A percentile compares a stretch with the other conserved stretches of the same genome.
These are phyloP conservation scores for Sarcodon sp. DNA, from an alignment of 768 basidiomycete species.

Conservation along the genomic window DNA sequence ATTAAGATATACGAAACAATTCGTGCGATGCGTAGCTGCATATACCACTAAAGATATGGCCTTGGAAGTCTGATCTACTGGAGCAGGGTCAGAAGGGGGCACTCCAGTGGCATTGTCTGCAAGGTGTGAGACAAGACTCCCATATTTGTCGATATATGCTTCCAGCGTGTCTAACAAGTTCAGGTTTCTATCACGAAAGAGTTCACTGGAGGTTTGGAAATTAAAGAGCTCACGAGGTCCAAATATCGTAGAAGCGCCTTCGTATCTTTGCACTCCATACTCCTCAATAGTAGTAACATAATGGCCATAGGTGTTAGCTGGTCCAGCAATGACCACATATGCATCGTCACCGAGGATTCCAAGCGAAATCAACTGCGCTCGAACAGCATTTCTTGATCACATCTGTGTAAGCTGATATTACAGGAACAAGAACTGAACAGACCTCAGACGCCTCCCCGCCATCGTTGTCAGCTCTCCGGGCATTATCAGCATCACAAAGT, in stretches of 20 bases:
- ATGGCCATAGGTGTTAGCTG: conserved; percentile 73
- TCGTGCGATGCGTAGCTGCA: neutral
- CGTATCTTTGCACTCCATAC: conserved; percentile 64
- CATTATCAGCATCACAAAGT: conserved; percentile 63
- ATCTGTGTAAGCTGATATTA: neutral
- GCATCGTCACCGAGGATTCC: conserved; percentile 54
- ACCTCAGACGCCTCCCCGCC: conserved; percentile 69
- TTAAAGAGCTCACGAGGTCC: conserved; percentile 45
- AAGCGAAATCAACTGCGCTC: conserved; percentile 46
- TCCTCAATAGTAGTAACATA: conserved; percentile 66
- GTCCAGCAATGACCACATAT: conserved; percentile 68
- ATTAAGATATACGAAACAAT: neutral
- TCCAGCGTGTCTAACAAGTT: conserved; percentile 49
- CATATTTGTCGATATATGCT: conserved; percentile 69
- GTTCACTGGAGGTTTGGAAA: conserved; percentile 3
- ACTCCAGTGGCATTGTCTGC: conserved; percentile 31
- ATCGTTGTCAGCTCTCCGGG: conserved; percentile 78
- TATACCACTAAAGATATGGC: conserved; percentile 58
- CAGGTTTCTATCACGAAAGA: neutral
- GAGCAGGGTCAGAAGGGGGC: conserved; percentile 51
- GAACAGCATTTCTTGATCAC: conserved; percentile 45
- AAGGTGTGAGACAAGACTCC: conserved; percentile 50
- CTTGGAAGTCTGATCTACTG: conserved; percentile 47
- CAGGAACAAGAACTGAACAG: conserved; percentile 3
- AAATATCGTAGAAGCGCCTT: conserved; percentile 72